A percentile compares a stretch with the other conserved stretches of the same genome.
Conservation (phyloP, 345 rosid genomes). For the Noccaea bulbosa region DNA sequence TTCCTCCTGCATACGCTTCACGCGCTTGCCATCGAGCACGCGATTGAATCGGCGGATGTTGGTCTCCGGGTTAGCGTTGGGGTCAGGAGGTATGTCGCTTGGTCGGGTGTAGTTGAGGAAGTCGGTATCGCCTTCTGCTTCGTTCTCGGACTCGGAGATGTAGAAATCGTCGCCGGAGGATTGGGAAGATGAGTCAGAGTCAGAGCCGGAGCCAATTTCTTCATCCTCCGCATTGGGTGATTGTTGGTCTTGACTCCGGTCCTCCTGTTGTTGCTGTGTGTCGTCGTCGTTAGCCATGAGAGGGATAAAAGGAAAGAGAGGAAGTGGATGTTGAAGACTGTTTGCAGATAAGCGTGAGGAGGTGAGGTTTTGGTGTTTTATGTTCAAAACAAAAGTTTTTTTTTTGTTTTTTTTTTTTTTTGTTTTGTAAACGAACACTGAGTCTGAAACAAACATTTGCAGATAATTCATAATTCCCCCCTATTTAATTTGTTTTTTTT, state of each 20-base stretch:
- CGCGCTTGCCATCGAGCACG: slow-evolving; percentile 47
- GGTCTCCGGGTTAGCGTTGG: slow-evolving; percentile 54
- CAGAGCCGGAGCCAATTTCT: slow-evolving; percentile 39
- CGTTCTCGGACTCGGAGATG: slow-evolving; percentile 48
- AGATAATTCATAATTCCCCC: slow-evolving; percentile 10
- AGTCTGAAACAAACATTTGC: slow-evolving; percentile 16
- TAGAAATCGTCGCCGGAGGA: slow-evolving; percentile 34
- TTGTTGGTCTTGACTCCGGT: slow-evolving; percentile 18
- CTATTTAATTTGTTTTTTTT: neutral
- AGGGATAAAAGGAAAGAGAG: slow-evolving; percentile 30
- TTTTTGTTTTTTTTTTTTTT: neutral
- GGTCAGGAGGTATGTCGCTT: slow-evolving; percentile 48
- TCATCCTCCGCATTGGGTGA: slow-evolving; percentile 32
- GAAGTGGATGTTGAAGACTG: slow-evolving; percentile 35
- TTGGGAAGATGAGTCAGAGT: slow-evolving; percentile 53
- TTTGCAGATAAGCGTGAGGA: slow-evolving; percentile 35
- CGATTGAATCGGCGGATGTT: slow-evolving; percentile 54
- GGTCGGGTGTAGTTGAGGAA: slow-evolving; percentile 46
- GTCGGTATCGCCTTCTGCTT: slow-evolving; percentile 25
- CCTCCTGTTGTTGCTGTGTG: slow-evolving; percentile 23
- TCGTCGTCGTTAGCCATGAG: slow-evolving; percentile 53
- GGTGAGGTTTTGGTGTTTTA: slow-evolving; percentile 40
- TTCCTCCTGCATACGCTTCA: slow-evolving; percentile 53
- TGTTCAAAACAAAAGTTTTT: neutral
- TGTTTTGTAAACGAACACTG: slow-evolving; percentile 9